Evolutionary conservation across 768 basidiomycete genomes (phyloP), one percentile per base, ranked within the genome.

Genomic region (Kwoniella botswanensis): DNA sequence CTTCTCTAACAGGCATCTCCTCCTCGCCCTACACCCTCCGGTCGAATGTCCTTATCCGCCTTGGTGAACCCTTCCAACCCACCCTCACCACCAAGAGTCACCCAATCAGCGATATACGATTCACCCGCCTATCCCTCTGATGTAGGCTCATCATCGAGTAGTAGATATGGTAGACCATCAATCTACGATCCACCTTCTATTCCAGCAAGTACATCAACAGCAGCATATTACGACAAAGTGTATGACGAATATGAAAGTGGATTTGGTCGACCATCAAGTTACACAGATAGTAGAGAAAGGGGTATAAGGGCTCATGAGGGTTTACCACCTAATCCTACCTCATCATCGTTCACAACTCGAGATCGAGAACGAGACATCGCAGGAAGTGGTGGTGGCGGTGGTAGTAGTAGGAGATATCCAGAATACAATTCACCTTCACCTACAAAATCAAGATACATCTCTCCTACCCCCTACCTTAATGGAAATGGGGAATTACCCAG

Each of bases 11-110:
- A 53, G 50, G 62, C 26, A 29, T 68, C 71, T 29, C 63, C 71
- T 35, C 62, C 63, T 21, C 62, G 56, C 5, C 70, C 69, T 5
- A 67, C 70, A 18, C 69, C 78, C 1, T 68, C 76, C 0, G 71
- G 72, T 29, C 70, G 79, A 12, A 81, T 81, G 79, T 59, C 79
- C 21, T 68, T 81, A 24, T 81, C 79, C 4, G 76, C 78, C 4
- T 71, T 81, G 0, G 79, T 81, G 24, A 81, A 81, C 64, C 76
- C 77, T 6, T 77, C 79, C n/a, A 42, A 61, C 22, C 74, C 71
- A 18, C 24, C 41, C 21, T 68, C 70, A 12, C 73, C 73, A n/a
- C 53, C 60, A 35, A 71, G 62, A n/a, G 3, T 70, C 46, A 35
- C 42, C 41, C 17, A 65, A 41, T 15, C 46, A 21, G 18, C 70